Conservation (phyloP, 352 stramenopile species). For the Pythium myriotylum region DNA sequence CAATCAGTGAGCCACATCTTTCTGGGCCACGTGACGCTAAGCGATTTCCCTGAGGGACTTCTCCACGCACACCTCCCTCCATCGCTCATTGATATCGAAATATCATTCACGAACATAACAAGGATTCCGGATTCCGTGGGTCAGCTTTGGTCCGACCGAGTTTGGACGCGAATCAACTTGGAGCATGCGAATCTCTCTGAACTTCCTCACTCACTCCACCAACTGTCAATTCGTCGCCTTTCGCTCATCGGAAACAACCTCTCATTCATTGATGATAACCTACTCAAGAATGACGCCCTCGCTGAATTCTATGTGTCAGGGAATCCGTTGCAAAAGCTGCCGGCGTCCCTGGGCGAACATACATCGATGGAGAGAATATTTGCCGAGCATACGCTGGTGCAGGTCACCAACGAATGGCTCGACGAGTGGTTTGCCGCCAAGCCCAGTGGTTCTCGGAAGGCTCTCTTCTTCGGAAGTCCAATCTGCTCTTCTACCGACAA, state of each 20-base stretch:
- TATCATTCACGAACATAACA: slow-evolving; percentile 25
- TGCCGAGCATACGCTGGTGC: slow-evolving; percentile 7
- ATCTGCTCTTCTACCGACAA: neutral
- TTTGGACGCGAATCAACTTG: slow-evolving; percentile 11
- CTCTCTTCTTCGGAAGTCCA: slow-evolving; percentile 9
- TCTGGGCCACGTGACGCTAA: slow-evolving; percentile 13
- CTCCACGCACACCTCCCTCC: slow-evolving; percentile 8
- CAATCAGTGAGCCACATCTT: slow-evolving; percentile 6
- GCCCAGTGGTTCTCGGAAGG: neutral
- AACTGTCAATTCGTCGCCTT: slow-evolving; percentile 1
- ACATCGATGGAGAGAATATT: neutral
- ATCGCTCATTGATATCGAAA: slow-evolving; percentile 8
- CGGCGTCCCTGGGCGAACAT: neutral
- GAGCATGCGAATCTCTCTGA: slow-evolving; percentile 10
- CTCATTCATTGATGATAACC: slow-evolving; percentile 1
- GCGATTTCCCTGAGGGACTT: slow-evolving; percentile 13
- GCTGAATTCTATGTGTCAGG: slow-evolving; percentile 8
- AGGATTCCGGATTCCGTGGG: slow-evolving; percentile 13
- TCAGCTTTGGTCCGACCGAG: slow-evolving; percentile 6
- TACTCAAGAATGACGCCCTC: neutral
- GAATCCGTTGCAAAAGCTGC: slow-evolving; percentile 14
- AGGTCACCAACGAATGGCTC: slow-evolving; percentile 1
- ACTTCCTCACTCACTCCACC: slow-evolving; percentile 1
- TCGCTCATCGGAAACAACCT: slow-evolving; percentile 10
- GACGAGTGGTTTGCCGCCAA: neutral